These are phyloP conservation scores for Zoysia matrella DNA, from an alignment of 202 grass and related monocot genomes.

Conservation along the genomic window DNA sequence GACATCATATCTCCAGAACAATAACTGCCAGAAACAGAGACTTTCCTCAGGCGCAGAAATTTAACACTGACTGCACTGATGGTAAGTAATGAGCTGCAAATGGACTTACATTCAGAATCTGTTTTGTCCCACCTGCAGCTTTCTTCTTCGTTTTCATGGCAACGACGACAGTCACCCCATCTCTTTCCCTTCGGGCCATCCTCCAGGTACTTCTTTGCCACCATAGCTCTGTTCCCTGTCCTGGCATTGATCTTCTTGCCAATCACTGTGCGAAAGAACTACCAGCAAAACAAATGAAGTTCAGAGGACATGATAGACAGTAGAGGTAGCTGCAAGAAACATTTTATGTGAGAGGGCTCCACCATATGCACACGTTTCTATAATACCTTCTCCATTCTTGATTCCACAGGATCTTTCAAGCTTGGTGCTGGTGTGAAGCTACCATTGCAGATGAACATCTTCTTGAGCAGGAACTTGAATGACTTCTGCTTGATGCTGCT, in stretches of 20 bases:
- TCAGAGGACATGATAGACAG: not conserved
- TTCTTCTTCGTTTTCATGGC: conserved; percentile 4
- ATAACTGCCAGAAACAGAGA: conserved; percentile 51
- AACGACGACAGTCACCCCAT: not conserved
- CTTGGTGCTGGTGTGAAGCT: conserved; percentile 49
- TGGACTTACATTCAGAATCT: conserved; percentile 88
- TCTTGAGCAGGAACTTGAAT: conserved; percentile 78
- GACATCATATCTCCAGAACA: conserved; percentile 70
- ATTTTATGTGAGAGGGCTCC: not conserved
- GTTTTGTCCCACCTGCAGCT: conserved; percentile 81
- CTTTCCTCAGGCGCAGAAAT: not conserved
- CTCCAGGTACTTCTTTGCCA: conserved; percentile 56
- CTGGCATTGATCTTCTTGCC: conserved; percentile 58
- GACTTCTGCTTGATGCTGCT: conserved; percentile 58
- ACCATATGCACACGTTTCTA: not conserved
- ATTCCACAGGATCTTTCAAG: conserved; percentile 70
- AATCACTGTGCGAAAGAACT: conserved; percentile 65
- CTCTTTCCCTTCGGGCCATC: conserved; percentile 41
- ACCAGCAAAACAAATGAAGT: not conserved
- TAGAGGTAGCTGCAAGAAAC: not conserved
- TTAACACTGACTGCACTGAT: not conserved
- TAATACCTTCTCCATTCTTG: conserved; percentile 83
- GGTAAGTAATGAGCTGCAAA: not conserved
- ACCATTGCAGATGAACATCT: conserved; percentile 68
- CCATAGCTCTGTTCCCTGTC: not conserved